Conservation (phyloP, 805 yeast genomes). For the Saturnispora zaruensis region DNA sequence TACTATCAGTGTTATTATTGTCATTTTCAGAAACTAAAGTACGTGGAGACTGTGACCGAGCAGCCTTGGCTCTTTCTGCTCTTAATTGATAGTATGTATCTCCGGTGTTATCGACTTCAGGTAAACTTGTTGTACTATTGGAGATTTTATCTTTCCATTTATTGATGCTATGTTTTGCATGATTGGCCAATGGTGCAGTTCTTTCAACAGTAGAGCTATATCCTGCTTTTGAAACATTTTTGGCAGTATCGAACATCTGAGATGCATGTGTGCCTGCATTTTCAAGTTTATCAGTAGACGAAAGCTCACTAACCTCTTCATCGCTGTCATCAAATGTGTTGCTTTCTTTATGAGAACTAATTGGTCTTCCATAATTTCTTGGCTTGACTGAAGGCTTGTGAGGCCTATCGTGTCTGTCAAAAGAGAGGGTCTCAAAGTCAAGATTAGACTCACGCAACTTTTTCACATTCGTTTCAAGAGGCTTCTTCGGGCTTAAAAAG, state of each 20-base stretch:
- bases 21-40: not conserved
- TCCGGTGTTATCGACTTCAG: constrained; percentile 4
- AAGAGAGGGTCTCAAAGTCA: constrained; percentile 6
- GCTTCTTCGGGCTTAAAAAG: constrained; percentile 9
- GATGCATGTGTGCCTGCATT: constrained; percentile 6
- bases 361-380: not conserved
- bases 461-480: constrained; percentile 1
- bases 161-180: constrained; percentile 9
- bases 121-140: constrained; percentile 2
- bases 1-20: constrained; percentile 5
- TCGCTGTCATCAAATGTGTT: not conserved
- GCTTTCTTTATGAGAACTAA: not conserved
- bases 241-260: constrained; percentile 9
- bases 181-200: constrained; percentile 11
- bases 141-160: constrained; percentile 12
- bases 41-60: constrained; percentile 3
- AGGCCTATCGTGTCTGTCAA: constrained; percentile 2
- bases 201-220: constrained; percentile 11
- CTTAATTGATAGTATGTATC: constrained; percentile 6
- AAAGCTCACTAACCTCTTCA: constrained; percentile 4
- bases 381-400: not conserved
- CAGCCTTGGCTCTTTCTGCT: constrained; percentile 1
- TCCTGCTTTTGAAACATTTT: constrained; percentile 11
- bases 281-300: not conserved
- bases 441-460: not conserved